phyloP scores from a whole-genome alignment of 805 yeast species.

The Zygosaccharomyces gambellarensis region DNA sequence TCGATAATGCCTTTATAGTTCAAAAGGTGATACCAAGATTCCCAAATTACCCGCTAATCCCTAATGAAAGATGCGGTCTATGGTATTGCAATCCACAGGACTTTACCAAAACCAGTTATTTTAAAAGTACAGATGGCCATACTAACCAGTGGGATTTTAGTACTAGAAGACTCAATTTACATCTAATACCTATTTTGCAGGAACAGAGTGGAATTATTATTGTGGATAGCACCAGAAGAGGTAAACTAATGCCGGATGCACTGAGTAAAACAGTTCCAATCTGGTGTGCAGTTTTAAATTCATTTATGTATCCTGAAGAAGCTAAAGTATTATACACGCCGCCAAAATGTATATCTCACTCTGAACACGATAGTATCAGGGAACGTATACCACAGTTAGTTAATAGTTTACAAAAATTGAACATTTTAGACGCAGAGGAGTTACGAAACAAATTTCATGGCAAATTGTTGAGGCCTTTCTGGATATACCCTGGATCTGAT shows the following conservation, averaged over 20 bases:
- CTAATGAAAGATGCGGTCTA: conserved; percentile 82
- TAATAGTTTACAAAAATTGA: conserved; percentile 38
- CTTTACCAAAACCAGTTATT: conserved; percentile 52
- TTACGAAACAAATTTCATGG: conserved; percentile 34
- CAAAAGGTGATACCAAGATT: conserved; percentile 33
- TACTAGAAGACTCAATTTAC: conserved; percentile 66
- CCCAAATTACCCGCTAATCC: conserved; percentile 45
- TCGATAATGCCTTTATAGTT: conserved; percentile 52
- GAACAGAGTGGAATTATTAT: conserved; percentile 47
- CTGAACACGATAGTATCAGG: conserved; percentile 52
- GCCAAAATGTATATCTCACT: conserved; percentile 46
- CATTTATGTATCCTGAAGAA: conserved; percentile 34
- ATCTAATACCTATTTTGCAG: conserved; percentile 49
- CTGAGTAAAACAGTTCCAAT: conserved; percentile 82
- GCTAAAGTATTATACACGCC: conserved; percentile 44
- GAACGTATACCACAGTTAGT: conserved; percentile 47
- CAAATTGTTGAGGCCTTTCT: conserved; percentile 54
- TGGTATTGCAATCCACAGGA: conserved; percentile 65
- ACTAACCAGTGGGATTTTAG: conserved; percentile 76
- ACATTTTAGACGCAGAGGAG: conserved; percentile 36
- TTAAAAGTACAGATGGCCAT: conserved; percentile 92
- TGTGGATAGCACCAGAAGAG: conserved; percentile 82
- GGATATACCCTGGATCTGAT: conserved; percentile 57
- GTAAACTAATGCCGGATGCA: conserved; percentile 83
- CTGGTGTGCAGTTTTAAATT: conserved; percentile 81